Evolutionary conservation across 768 basidiomycete species (phyloP), one percentile per base, ranked within the genome.

Genomic region (Myochromella boudieri): DNA sequence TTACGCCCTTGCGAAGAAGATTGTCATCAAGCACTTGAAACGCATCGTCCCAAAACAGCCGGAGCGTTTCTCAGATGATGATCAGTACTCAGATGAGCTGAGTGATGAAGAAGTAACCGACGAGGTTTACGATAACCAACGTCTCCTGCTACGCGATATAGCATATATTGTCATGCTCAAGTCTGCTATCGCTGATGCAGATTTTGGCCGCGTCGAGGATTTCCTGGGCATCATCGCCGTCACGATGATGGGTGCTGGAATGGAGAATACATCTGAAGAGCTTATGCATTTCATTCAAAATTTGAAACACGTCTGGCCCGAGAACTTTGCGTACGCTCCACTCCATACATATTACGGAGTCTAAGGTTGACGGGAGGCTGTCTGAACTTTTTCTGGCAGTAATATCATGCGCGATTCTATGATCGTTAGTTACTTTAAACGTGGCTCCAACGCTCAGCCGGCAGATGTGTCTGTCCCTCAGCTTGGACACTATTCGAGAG

Each of bases 351-450:
- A 3, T 44, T n/a, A n/a, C n/a, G n/a, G n/a, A n/a, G n/a, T n/a
- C n/a, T n/a, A n/a, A n/a, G n/a, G n/a, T n/a, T n/a, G n/a, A n/a
- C n/a, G n/a, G 5, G 3, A n/a, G 18, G 9, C 29, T 32, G 12
- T n/a, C 2, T 8, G 3, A 39, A 17, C 6, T 18, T 6, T 17
- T 41, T 28, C 6, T 6, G 8, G 12, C 10, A 43, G 42, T 14
- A 43, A 43, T 18, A 43, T 43, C 29, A 43, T 43, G 42, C 29
- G 42, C 18, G 42, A 43, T 32, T 32, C 29, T n/a, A 43, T 43
- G 42, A 43, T 43, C 20, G 31, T 21, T 11, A 43, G 33, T n/a
- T 33, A 20, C 31, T 43, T 43, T 14, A 43, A 43, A 22, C 29
- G 33, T 4, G 42, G 42, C 21, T 43, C 42, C 9, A 33, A 43